Conservation (phyloP, 1,139 yeast genomes). For the Yamadazyma sp. region DNA sequence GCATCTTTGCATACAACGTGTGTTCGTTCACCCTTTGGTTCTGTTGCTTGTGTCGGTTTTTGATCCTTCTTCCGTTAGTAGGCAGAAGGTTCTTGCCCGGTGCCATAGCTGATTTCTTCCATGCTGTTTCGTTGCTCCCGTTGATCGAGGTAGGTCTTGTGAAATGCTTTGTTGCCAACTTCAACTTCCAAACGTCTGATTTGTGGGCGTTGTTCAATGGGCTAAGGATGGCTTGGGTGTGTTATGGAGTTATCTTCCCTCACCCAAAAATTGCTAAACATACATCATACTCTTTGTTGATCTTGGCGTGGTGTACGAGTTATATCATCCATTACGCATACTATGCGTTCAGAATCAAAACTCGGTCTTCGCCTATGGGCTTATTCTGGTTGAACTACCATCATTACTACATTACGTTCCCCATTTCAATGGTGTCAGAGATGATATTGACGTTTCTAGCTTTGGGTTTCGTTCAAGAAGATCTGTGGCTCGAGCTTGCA, state of each 20-base stretch:
- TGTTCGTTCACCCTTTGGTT: conserved; percentile 49
- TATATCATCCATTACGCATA: conserved; percentile 45
- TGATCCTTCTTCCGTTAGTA: conserved; percentile 57
- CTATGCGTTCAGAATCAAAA: conserved; percentile 47
- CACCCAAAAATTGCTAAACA: conserved; percentile 53
- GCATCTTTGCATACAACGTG: conserved; percentile 36
- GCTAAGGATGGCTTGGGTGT: conserved; percentile 39
- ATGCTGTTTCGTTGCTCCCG: conserved; percentile 41
- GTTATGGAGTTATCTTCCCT: conserved; percentile 47
- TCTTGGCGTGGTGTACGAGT: conserved; percentile 44
- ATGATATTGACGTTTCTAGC: conserved; percentile 53
- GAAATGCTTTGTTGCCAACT: conserved; percentile 17
- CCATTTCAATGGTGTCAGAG: conserved; percentile 49
- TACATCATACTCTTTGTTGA: conserved; percentile 46
- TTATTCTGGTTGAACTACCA: conserved; percentile 41
- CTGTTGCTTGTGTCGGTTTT: conserved; percentile 51
- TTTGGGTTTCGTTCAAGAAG: conserved; percentile 43
- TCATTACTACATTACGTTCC: conserved; percentile 44
- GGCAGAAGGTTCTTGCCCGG: conserved; percentile 65
- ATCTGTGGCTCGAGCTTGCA: conserved; percentile 25
- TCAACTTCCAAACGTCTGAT: conserved; percentile 14
- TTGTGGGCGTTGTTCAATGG: conserved; percentile 33
- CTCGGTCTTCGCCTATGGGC: conserved; percentile 35
- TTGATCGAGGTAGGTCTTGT: conserved; percentile 27
- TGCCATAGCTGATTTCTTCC: conserved; percentile 67